A percentile compares a stretch with the other conserved stretches of the same genome.
Conservation (phyloP, 2,329 filamentous ascomycete genomes). For the Cercospora beticola region DNA sequence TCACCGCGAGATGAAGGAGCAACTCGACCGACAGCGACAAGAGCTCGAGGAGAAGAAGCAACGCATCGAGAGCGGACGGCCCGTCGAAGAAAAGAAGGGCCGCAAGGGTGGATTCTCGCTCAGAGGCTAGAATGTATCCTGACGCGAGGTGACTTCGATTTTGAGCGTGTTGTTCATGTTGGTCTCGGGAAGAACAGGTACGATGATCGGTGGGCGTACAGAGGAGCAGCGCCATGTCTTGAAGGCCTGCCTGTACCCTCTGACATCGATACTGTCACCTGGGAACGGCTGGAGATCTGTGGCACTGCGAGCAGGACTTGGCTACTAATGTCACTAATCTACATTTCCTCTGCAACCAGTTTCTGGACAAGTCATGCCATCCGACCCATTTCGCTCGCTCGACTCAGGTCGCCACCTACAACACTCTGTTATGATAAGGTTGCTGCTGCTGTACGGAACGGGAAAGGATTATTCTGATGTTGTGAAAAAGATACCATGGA, state of each 20-base stretch:
- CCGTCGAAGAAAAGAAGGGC: constrained; percentile 96
- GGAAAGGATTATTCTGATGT: constrained; percentile 18
- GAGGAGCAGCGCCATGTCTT: background rate
- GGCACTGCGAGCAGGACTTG: constrained; percentile 24
- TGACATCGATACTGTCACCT: constrained; percentile 11
- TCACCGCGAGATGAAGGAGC: constrained; percentile 99
- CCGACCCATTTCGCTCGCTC: background rate
- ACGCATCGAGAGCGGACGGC: constrained; percentile 90
- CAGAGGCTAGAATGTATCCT: constrained; percentile 50
- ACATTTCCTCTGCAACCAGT: constrained; percentile 32
- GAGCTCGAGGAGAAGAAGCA: constrained; percentile 99
- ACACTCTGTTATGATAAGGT: constrained; percentile 6
- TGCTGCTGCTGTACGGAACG: background rate
- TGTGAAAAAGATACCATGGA: constrained; percentile 35
- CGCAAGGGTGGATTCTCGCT: constrained; percentile 96
- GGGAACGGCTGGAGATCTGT: constrained; percentile 14
- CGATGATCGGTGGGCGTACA: constrained; percentile 1
- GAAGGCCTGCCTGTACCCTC: constrained; percentile 6
- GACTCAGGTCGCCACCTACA: background rate
- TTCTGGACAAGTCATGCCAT: constrained; percentile 19
- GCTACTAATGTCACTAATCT: constrained; percentile 34
- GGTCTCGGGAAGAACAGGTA: constrained; percentile 16
- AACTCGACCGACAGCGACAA: constrained; percentile 88
- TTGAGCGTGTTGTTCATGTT: constrained; percentile 27
- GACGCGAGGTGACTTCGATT: constrained; percentile 11